Conservation (phyloP, 306 rosid genomes). For the Ammopiptanthus mongolicus region DNA sequence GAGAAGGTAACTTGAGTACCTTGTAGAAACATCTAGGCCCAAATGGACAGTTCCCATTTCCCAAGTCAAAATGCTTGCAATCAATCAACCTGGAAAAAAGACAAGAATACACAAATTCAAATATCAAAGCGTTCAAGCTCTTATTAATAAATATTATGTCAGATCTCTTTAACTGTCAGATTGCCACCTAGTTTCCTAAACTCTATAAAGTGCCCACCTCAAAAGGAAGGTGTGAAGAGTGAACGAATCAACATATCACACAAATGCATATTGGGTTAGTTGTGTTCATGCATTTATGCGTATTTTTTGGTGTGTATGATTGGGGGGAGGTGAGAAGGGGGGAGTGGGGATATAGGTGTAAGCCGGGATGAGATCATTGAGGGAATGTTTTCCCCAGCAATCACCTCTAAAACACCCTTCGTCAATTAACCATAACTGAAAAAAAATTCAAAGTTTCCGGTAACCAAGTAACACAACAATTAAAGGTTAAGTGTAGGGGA, state of each 20-base stretch:
- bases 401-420: neutral
- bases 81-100: constrained; percentile 62
- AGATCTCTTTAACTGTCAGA: neutral
- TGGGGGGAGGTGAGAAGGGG: neutral
- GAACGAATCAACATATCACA: neutral
- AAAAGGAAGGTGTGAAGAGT: neutral
- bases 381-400: neutral
- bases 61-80: constrained; percentile 87
- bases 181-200: neutral
- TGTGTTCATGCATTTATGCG: neutral
- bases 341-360: neutral
- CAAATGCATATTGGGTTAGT: neutral
- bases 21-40: constrained; percentile 84
- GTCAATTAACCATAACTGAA: neutral
- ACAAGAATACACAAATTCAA: neutral
- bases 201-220: neutral
- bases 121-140: neutral
- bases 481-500: neutral
- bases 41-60: constrained; percentile 90
- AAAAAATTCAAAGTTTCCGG: neutral
- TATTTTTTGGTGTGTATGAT: neutral
- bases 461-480: neutral
- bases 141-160: neutral
- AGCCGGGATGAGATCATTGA: neutral
- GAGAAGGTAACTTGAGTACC: constrained; percentile 39